These are phyloP conservation scores for Yamadazyma laniorum DNA, from an alignment of 805 yeast genomes.

Conservation along the genomic window DNA sequence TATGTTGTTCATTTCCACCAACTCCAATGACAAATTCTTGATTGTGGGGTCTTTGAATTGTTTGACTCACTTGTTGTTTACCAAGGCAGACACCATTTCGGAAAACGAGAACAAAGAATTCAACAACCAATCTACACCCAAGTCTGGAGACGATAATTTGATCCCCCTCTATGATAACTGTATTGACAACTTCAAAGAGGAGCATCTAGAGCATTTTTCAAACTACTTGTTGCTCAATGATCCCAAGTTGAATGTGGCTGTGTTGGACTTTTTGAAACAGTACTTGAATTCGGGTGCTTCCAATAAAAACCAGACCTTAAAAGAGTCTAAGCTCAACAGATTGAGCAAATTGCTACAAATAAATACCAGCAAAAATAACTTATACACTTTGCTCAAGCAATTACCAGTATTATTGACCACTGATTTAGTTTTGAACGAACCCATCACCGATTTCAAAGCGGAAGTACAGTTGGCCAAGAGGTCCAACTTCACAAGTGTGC, in stretches of 20 bases:
- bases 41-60: constrained; percentile 71
- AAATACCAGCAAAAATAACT: constrained; percentile 45
- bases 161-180: constrained; percentile 31
- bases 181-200: constrained; percentile 35
- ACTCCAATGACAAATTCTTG: constrained; percentile 64
- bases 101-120: constrained; percentile 16
- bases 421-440: constrained; percentile 32
- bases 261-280: constrained; percentile 80
- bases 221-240: constrained; percentile 59
- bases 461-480: constrained; percentile 47
- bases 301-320: constrained; percentile 24
- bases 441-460: constrained; percentile 23
- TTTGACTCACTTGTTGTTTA: constrained; percentile 69
- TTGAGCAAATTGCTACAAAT: constrained; percentile 53
- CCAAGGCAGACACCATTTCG: constrained; percentile 36
- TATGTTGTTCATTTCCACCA: constrained; percentile 49
- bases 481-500: constrained; percentile 48
- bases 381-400: constrained; percentile 52
- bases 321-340: constrained; percentile 33
- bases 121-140: constrained; percentile 11
- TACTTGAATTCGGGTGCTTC: constrained; percentile 62
- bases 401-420: constrained; percentile 56
- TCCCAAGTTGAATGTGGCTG: constrained; percentile 72
- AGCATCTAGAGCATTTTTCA: constrained; percentile 51
- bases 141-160: constrained; percentile 9